These are phyloP conservation scores for Inonotus obliquus DNA, from an alignment of 1,284 basidiomycete species.

Conservation along the genomic window DNA sequence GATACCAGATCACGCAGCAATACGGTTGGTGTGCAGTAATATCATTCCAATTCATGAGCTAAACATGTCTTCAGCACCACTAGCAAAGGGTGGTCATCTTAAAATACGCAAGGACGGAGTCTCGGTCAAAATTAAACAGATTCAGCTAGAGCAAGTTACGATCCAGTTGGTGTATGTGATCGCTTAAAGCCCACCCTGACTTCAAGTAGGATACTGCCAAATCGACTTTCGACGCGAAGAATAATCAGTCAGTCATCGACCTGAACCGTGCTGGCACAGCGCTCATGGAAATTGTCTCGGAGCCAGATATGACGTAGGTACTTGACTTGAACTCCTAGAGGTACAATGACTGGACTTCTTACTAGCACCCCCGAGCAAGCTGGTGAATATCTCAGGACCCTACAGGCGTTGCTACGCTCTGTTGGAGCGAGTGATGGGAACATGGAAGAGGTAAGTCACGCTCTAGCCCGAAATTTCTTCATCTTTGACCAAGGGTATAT, in stretches of 20 bases:
- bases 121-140: conserved; percentile 81
- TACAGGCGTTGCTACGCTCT: conserved; percentile 80
- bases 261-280: conserved; percentile 88
- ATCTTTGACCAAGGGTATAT: background rate
- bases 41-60: background rate
- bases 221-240: conserved; percentile 62
- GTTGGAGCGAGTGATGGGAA: conserved; percentile 92
- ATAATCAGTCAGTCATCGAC: conserved; percentile 68
- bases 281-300: conserved; percentile 95
- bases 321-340: background rate
- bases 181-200: conserved; percentile 4
- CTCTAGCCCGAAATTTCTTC: background rate
- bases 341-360: background rate
- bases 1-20: conserved; percentile 97
- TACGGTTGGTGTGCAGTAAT: conserved; percentile 56
- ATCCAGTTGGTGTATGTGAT: background rate
- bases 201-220: conserved; percentile 85
- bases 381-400: conserved; percentile 78
- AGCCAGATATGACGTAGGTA: conserved; percentile 81
- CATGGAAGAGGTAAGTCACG: conserved; percentile 84
- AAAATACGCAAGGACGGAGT: conserved; percentile 40
- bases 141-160: conserved; percentile 91
- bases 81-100: conserved; percentile 71
- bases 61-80: conserved; percentile 53
- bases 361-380: conserved; percentile 86